Evolutionary conservation across 225 moss, liverwort and hornwort genomes (phyloP), one percentile per base, ranked within the genome.

Genomic region (Straminergon stramineum): DNA sequence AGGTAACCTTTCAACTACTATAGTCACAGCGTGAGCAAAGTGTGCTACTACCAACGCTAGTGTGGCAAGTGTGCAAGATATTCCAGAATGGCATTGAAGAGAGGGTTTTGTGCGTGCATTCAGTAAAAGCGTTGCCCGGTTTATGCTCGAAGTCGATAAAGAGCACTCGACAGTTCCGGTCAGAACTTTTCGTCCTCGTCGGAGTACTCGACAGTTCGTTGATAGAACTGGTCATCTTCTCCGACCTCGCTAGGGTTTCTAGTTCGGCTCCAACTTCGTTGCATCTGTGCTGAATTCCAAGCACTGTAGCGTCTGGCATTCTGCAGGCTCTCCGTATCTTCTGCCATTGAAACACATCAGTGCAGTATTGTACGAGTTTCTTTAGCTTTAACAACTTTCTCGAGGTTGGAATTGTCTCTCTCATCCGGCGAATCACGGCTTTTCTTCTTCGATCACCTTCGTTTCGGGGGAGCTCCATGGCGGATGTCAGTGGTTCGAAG

Each of bases 401-500:
- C 75, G 75, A 62, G 48, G 21, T 64, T 83, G 53, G 31, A 83
- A 82, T 69, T 53, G 77, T 31, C 17, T 35, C 48, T 76, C n/a
- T n/a, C 56, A 43, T 16, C 37, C 32, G 77, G 71, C 58, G 82
- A 88, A 81, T 69, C 52, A 35, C 35, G 84, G 52, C 21, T 56
- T 34, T 45, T 53, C 75, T 69, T 83, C 74, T 26, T 19, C 22
- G 79, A 87, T 89, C 78, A 30, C 56, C 71, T 67, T 62, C 31
- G n/a, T 82, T 9, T 87, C 58, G 27, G 81, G 71, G 64, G 82
- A 82, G 73, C 70, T 78, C 48, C 15, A 93, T 94, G 94, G 90
- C 90, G 75, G 90, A 94, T 80, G 83, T 69, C 31, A 83, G 60
- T 81, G 71, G 63, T 84, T 87, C 91, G 73, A 93, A 83, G 64